Evolutionary conservation across 139 green algal species (phyloP).

Genomic region (Chlamydomonas sphaeroides): DNA sequence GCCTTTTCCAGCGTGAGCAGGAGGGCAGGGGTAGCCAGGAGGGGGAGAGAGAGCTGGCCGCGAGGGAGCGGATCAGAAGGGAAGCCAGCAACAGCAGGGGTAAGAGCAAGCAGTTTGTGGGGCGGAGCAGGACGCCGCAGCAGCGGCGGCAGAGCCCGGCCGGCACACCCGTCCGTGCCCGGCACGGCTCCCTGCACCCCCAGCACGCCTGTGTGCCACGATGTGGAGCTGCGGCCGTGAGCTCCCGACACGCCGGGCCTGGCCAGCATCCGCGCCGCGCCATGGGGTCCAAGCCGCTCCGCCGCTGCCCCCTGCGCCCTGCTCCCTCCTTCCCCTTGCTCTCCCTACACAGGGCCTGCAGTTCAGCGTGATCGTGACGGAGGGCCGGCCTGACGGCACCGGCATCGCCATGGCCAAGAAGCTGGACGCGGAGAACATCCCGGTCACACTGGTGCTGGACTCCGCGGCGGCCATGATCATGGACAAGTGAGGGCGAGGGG

Average conservation of each 20-base stretch:
- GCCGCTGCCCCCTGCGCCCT: too few relatives aligned
- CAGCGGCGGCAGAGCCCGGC: too few relatives aligned
- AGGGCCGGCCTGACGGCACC: conserved; percentile 86
- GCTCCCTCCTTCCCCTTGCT: neutral
- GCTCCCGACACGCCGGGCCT: too few relatives aligned
- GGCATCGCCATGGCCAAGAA: conserved; percentile 80
- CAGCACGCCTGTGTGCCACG: too few relatives aligned
- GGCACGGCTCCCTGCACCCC: too few relatives aligned
- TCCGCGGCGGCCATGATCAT: conserved; percentile 82
- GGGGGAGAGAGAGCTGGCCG: neutral
- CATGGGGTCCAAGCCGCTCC: neutral
- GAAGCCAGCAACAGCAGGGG: too few relatives aligned
- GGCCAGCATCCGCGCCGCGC: neutral
- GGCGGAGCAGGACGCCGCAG: too few relatives aligned
- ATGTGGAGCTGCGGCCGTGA: too few relatives aligned
- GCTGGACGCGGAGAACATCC: conserved; percentile 80
- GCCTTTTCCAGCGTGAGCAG: conserved; percentile 49
- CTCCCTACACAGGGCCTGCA: conserved; percentile 70
- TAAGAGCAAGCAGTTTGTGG: too few relatives aligned
- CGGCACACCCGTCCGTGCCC: too few relatives aligned
- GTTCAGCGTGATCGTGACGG: conserved; percentile 95
- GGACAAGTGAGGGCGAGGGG: conserved; percentile 59
- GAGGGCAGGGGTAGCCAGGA: neutral
- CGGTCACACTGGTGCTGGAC: conserved; percentile 88
- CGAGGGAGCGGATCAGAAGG: too few relatives aligned